Base-by-base conservation (phyloP, 306 rosid genomes). In the Cucumis melo region DNA sequence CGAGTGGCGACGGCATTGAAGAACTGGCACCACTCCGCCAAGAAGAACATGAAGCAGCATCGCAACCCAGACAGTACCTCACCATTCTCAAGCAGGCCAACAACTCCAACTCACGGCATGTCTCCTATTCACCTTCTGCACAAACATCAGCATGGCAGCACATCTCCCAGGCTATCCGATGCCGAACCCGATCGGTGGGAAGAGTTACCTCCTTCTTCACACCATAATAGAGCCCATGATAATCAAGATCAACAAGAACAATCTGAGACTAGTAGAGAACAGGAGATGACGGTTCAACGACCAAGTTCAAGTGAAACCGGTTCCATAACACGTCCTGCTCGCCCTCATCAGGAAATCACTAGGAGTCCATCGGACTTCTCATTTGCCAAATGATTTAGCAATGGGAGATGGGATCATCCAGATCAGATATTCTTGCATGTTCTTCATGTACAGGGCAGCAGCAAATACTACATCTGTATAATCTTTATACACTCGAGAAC, bases 111-210 rank as follows among this genome's bases (percentile, higher is more conserved):
- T 10, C 84, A 53, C 2, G 90, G 89, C 51, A 84, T 81, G 91
- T 92, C 97, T 6, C 96, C 96, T 0, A 76, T 87, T 36, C 91
- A 89, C 74, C 89, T 92, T 17, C 83, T 92, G 78, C 83, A 86
- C 70, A 84, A 70, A 3, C 63, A 80, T 14, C 57, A 78, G 24
- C 71, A 85, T 24, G 21, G 64, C 15, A 53, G 83, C 48, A 79
- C 72, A 23, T 83, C 95, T 74, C 90, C 89, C 15, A 61, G 83
- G 38, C 57, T 46, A 57, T 80, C 78, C 5, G 72, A 84, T 2
- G 46, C 78, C 6, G 90, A 88, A 41, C 78, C 29, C 32, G 82
- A 79, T 5, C 81, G 54, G 5, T 84, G 79, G 86, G 81, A 81
- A 83, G 86, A 78, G 76, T 10, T 34, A 12, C 20, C 81, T 10